Conservation (phyloP, 2,329 filamentous ascomycete species). For the Penicillium sp. region DNA sequence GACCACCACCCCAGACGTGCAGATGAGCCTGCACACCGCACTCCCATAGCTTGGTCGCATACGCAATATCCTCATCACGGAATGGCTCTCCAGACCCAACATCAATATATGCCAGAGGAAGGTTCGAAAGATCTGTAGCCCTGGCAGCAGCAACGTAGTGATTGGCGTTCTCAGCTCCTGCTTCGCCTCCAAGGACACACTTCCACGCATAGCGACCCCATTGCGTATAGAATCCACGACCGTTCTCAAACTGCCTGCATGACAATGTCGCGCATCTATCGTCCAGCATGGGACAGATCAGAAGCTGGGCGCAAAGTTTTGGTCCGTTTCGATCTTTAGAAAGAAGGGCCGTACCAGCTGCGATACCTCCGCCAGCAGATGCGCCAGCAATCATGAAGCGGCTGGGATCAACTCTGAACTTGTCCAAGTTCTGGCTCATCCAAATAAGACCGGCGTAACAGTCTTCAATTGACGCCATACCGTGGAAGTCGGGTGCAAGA, state of each 20-base stretch:
- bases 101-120: slow-evolving; percentile 11
- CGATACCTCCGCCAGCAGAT: slow-evolving; percentile 54
- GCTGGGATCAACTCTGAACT: neutral
- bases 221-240: neutral
- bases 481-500: neutral
- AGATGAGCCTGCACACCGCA: slow-evolving; percentile 7
- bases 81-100: slow-evolving; percentile 7
- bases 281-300: slow-evolving; percentile 18
- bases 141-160: neutral
- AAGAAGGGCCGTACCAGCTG: slow-evolving; percentile 18
- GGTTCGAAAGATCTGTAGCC: neutral
- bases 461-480: neutral
- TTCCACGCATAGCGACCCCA: neutral
- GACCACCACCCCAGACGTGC: slow-evolving; percentile 9
- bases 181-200: neutral
- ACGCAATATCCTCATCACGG: slow-evolving; percentile 10
- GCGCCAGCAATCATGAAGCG: neutral
- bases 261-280: slow-evolving; percentile 6
- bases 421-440: neutral
- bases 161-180: neutral
- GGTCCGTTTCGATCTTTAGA: slow-evolving; percentile 15
- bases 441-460: neutral
- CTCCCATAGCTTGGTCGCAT: slow-evolving; percentile 4
- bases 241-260: slow-evolving; percentile 7
- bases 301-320: slow-evolving; percentile 11